A percentile compares a stretch with the other conserved stretches of the same genome.
Evolutionary conservation across 345 rosid genomes (phyloP).

Genomic region (Fremontodendron californicum): DNA sequence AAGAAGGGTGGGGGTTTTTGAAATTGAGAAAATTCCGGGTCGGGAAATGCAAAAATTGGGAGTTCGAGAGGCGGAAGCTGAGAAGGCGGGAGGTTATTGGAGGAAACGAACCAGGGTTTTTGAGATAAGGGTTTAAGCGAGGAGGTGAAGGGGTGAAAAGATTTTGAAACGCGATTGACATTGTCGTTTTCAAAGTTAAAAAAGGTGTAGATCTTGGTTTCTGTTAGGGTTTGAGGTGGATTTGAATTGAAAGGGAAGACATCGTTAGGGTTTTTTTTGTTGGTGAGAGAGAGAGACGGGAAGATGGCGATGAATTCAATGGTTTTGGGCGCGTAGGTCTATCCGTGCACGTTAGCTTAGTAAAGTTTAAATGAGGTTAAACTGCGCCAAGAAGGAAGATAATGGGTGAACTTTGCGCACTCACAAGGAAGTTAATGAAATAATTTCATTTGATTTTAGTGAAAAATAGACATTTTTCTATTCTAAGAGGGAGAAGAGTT

Average conservation of each 20-base stretch:
- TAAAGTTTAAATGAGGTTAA: no score
- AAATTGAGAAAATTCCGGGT: not conserved
- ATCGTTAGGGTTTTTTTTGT: no score
- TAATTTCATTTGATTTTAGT: no score
- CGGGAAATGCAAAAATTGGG: conserved; percentile 14
- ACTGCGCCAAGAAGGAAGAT: no score
- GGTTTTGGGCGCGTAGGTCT: no score
- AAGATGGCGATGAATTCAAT: no score
- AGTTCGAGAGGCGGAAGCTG: conserved; percentile 7
- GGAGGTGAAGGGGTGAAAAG: conserved; percentile 31
- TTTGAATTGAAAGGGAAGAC: not conserved
- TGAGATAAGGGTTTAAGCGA: conserved; percentile 20
- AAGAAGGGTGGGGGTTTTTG: not conserved
- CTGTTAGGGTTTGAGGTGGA: not conserved
- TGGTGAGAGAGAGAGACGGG: no score
- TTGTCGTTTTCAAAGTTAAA: conserved; percentile 12
- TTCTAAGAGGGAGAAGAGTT: no score
- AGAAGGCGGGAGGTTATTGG: conserved; percentile 28
- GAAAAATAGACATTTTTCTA: no score
- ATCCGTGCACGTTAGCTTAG: no score
- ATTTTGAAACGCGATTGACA: conserved; percentile 40
- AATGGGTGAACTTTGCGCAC: no score
- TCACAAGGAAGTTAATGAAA: no score
- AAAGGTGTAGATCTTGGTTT: not conserved
- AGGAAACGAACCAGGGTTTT: conserved; percentile 20